Percentiles rank a stretch among this genome's conserved stretches.
Evolutionary conservation across 2,329 filamentous ascomycete species (phyloP).

Genomic region (Hyphodiscus sp.): DNA sequence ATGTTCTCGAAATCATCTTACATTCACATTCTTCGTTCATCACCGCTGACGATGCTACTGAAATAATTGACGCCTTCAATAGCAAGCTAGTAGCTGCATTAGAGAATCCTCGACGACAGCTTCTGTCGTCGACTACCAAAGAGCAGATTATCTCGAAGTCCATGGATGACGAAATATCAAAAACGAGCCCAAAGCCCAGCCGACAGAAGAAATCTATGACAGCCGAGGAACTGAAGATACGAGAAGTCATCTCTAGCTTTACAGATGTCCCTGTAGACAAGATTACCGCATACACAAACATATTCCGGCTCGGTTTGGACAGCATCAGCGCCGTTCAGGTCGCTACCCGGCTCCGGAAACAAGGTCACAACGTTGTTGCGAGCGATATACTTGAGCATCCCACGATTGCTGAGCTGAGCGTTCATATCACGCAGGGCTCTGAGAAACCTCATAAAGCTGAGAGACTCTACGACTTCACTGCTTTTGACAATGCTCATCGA

Average conservation of each 20-base stretch:
- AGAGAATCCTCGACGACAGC: conserved; percentile 24
- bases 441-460: conserved; percentile 1
- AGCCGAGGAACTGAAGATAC: conserved; percentile 34
- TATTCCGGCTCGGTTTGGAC: conserved; percentile 84
- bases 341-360: conserved; percentile 57
- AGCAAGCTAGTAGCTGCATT: conserved; percentile 18
- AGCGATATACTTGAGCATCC: conserved; percentile 67
- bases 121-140: conserved; percentile 19
- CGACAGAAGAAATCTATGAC: conserved; percentile 11
- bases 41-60: conserved; percentile 12
- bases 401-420: conserved; percentile 33
- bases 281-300: conserved; percentile 59
- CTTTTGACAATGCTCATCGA: conserved; percentile 42
- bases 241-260: conserved; percentile 43
- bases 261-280: conserved; percentile 42
- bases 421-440: conserved; percentile 11
- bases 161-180: not conserved
- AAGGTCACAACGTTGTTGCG: conserved; percentile 53
- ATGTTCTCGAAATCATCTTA: conserved; percentile 52
- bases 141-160: conserved; percentile 15
- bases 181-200: not conserved
- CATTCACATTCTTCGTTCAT: conserved; percentile 50
- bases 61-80: conserved; percentile 20
- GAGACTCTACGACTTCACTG: conserved; percentile 39
- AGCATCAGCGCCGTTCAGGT: conserved; percentile 84